Evolutionary conservation across 371 early-diverging fungal species (phyloP).

Genomic region (Polyrhizophydium stewartii): DNA sequence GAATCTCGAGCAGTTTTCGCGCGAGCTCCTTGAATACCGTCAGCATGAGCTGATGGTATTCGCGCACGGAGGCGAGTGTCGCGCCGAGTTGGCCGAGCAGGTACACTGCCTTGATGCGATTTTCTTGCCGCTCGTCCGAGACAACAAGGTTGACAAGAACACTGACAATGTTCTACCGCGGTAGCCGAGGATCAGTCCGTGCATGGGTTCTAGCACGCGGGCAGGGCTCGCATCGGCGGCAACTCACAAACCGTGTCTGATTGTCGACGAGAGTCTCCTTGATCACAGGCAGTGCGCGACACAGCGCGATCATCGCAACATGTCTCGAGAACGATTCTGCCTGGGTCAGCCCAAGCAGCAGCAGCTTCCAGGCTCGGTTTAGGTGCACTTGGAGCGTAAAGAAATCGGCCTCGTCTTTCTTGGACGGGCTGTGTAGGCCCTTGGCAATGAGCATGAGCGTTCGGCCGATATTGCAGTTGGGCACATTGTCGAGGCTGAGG

Average conservation of each 20-base stretch:
- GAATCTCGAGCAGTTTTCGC: constrained; percentile 27
- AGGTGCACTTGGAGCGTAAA: constrained; percentile 43
- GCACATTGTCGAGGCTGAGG: constrained; percentile 37
- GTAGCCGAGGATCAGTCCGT: too few species aligned
- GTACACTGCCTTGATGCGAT: constrained; percentile 44
- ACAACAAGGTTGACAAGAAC: constrained; percentile 36
- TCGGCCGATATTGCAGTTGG: constrained; percentile 28
- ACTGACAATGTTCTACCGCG: constrained; percentile 22
- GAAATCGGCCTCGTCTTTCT: constrained; percentile 41
- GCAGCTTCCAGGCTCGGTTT: constrained; percentile 48
- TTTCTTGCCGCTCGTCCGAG: constrained; percentile 45
- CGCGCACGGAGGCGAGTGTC: constrained; percentile 33
- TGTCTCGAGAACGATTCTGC: constrained; percentile 44
- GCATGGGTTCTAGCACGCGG: too few species aligned
- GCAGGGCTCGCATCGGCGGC: too few species aligned
- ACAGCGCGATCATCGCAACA: constrained; percentile 40
- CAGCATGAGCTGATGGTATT: constrained; percentile 30
- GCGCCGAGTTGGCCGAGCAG: constrained; percentile 39
- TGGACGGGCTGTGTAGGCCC: constrained; percentile 24
- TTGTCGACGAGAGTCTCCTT: constrained; percentile 43
- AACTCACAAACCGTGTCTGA: constrained; percentile 32
- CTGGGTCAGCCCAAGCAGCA: constrained; percentile 42
- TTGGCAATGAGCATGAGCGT: constrained; percentile 28
- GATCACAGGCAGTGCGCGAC: constrained; percentile 37
- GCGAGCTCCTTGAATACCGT: constrained; percentile 34